Conservation (phyloP, 257 asterid genomes). For the Penstemon newberryi region DNA sequence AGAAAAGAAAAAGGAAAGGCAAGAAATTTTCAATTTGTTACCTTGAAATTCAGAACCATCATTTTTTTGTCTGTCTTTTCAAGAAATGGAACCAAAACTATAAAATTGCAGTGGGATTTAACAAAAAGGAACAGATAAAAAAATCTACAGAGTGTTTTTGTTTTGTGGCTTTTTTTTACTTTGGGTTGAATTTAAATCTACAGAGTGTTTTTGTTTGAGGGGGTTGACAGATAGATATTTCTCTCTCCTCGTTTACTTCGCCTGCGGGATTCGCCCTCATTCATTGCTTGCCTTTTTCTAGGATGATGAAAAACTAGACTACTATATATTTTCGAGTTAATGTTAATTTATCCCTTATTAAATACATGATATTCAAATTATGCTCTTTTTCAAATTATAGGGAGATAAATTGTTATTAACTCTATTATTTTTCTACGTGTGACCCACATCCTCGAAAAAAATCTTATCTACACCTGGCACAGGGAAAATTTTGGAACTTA, state of each 20-base stretch:
- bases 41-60: conserved; percentile 44
- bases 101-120: conserved; percentile 27
- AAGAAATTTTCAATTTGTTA: conserved; percentile 22
- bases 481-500: no score
- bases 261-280: conserved; percentile 55
- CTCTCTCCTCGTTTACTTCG: conserved; percentile 51
- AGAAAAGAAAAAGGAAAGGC: background rate
- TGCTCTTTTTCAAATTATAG: no score
- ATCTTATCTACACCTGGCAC: no score
- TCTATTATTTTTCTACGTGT: no score
- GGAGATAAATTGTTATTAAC: no score
- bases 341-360: no score
- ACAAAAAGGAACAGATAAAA: conserved; percentile 16
- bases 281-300: conserved; percentile 38
- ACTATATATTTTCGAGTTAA: no score
- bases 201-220: background rate
- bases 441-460: no score
- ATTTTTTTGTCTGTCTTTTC: background rate
- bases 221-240: conserved; percentile 31
- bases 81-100: background rate
- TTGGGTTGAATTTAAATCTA: background rate
- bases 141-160: no score
- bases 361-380: no score
- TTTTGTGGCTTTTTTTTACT: conserved; percentile 22
- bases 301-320: background rate